Percentiles rank a stretch among this genome's conserved stretches.
Conservation (phyloP, 192 early-diverging fungal species). For the Entrophospora sp. region DNA sequence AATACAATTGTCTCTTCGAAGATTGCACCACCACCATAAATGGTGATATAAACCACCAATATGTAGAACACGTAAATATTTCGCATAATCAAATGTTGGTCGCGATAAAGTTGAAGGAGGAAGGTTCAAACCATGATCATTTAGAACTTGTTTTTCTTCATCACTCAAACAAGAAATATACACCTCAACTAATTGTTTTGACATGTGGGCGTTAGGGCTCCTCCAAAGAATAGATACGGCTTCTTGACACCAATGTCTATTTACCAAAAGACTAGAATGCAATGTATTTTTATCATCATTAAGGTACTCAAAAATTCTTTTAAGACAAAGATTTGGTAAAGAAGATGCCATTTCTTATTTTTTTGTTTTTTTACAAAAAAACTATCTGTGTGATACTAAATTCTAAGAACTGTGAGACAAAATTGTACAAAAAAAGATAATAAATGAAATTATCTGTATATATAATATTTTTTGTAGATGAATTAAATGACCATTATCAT, state of each 20-base stretch:
- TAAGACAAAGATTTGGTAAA: conserved; percentile 7
- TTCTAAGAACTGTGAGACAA: too few relatives aligned
- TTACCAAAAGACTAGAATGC: conserved; percentile 8
- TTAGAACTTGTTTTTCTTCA: conserved; percentile 6
- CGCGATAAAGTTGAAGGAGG: not conserved
- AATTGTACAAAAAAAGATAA: too few relatives aligned
- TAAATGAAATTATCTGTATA: too few relatives aligned
- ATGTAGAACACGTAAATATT: conserved; percentile 4
- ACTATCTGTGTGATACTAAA: too few relatives aligned
- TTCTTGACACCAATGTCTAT: conserved; percentile 13
- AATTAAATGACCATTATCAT: too few relatives aligned
- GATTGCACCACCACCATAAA: conserved; percentile 7
- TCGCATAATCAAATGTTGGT: conserved; percentile 5
- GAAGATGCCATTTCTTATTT: conserved; percentile 4
- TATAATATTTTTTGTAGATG: too few relatives aligned
- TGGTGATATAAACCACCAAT: conserved; percentile 3
- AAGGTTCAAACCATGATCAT: conserved; percentile 9
- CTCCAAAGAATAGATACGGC: conserved; percentile 4
- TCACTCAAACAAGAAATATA: not conserved
- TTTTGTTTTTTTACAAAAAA: too few relatives aligned
- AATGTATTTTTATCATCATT: conserved; percentile 1
- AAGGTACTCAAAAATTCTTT: conserved; percentile 2
- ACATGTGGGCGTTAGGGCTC: not conserved
- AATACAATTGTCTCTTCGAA: conserved; percentile 4
- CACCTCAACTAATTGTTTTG: conserved; percentile 9